phyloP scores from a whole-genome alignment of 345 rosid genomes.

The Arabidopsis suecica region DNA sequence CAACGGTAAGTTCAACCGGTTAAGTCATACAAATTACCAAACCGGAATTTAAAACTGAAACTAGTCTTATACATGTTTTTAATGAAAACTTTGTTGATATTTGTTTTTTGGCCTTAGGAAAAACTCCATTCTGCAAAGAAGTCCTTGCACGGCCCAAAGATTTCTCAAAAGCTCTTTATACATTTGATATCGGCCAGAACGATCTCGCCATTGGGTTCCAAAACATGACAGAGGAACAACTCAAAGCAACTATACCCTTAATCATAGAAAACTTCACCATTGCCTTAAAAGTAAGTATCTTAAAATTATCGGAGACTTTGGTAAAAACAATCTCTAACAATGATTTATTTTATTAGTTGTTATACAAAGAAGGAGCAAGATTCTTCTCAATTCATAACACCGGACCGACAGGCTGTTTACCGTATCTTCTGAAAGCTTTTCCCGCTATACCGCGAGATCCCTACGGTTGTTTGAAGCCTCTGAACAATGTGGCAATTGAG shows the following conservation, averaged over 20 bases:
- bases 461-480: slow-evolving; percentile 65
- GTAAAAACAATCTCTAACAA: background rate
- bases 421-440: slow-evolving; percentile 50
- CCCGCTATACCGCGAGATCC: slow-evolving; percentile 43
- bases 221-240: slow-evolving; percentile 50
- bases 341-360: slow-evolving; percentile 46
- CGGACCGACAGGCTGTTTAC: slow-evolving; percentile 82
- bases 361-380: slow-evolving; percentile 74
- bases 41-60: background rate
- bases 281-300: slow-evolving; percentile 56
- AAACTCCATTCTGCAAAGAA: slow-evolving; percentile 43
- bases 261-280: slow-evolving; percentile 53
- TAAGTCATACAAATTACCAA: slow-evolving; percentile 1
- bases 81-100: background rate
- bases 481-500: slow-evolving; percentile 64
- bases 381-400: slow-evolving; percentile 84
- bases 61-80: background rate
- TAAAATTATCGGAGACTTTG: background rate
- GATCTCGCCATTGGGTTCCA: slow-evolving; percentile 65
- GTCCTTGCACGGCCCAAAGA: slow-evolving; percentile 69
- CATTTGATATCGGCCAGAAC: slow-evolving; percentile 77
- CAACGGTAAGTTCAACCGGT: slow-evolving; percentile 40
- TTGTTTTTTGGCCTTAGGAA: background rate
- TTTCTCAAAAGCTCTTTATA: slow-evolving; percentile 70
- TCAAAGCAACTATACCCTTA: slow-evolving; percentile 60